These are phyloP conservation scores for Dendrobium nobile DNA, from an alignment of 106 monocot species.

Conservation along the genomic window DNA sequence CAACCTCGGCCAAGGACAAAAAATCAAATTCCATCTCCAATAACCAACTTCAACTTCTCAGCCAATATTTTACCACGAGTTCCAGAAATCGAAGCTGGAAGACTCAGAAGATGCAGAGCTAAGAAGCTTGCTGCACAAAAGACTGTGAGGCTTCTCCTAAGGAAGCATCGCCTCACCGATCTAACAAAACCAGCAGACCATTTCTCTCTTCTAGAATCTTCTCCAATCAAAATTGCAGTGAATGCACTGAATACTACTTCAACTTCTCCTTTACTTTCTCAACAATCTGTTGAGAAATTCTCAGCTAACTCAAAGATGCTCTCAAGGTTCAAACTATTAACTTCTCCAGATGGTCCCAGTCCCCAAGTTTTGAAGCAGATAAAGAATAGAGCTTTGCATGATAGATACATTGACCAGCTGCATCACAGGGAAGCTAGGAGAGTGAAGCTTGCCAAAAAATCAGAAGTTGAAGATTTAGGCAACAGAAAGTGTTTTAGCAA, in stretches of 20 bases:
- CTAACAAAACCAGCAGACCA: constrained; percentile 43
- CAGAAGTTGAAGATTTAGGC: neutral
- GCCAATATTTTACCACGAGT: constrained; percentile 3
- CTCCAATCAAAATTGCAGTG: constrained; percentile 13
- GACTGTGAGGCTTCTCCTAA: constrained; percentile 47
- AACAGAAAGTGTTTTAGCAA: neutral
- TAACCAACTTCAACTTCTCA: constrained; percentile 24
- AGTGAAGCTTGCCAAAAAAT: constrained; percentile 8
- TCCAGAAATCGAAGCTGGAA: constrained; percentile 12
- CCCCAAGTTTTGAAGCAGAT: constrained; percentile 59
- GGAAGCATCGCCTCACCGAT: constrained; percentile 29
- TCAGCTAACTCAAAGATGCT: constrained; percentile 14
- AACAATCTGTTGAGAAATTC: constrained; percentile 19
- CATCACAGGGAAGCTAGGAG: constrained; percentile 42
- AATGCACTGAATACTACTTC: constrained; percentile 4
- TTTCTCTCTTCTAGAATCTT: constrained; percentile 54
- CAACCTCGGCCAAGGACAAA: constrained; percentile 28
- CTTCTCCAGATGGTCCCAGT: constrained; percentile 19
- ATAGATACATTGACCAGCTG: constrained; percentile 64
- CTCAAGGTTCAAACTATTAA: constrained; percentile 26
- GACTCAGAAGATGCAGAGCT: constrained; percentile 23
- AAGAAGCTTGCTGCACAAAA: constrained; percentile 44
- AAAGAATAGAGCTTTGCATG: constrained; percentile 61
- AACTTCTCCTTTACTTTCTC: constrained; percentile 6
- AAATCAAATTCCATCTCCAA: constrained; percentile 26